These are phyloP conservation scores for Aspergillus thermomutatus DNA, from an alignment of 2,329 filamentous ascomycete species.

Conservation along the genomic window DNA sequence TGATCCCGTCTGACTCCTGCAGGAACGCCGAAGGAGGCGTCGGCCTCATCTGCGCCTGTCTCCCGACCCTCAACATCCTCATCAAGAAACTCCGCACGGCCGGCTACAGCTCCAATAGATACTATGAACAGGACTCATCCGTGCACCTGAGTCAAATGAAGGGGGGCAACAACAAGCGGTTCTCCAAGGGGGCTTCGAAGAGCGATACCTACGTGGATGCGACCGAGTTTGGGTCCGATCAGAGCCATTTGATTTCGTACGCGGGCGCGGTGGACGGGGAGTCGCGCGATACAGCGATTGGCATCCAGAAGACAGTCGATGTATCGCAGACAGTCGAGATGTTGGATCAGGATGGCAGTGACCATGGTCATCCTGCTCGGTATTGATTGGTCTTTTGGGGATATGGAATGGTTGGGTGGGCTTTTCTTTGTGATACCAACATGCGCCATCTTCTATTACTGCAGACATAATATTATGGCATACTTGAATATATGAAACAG, in stretches of 20 bases:
- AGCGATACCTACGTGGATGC: conserved; percentile 13
- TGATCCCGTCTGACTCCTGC: not conserved
- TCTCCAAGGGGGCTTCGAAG: conserved; percentile 15
- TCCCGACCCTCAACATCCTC: conserved; percentile 32
- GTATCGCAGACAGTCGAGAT: conserved; percentile 23
- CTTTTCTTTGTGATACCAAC: no score
- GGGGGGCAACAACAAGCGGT: conserved; percentile 6
- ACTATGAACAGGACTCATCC: conserved; percentile 25
- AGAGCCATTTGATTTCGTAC: conserved; percentile 31
- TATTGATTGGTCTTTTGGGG: not conserved
- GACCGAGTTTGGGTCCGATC: conserved; percentile 23
- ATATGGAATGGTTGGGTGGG: not conserved
- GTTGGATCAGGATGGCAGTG: conserved; percentile 2
- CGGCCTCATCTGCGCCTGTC: conserved; percentile 37
- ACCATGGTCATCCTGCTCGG: not conserved
- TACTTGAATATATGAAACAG: no score
- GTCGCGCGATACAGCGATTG: not conserved
- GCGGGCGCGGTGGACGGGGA: conserved; percentile 21
- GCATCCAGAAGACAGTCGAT: conserved; percentile 22
- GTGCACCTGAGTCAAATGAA: conserved; percentile 28
- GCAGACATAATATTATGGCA: no score
- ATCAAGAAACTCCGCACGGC: conserved; percentile 22
- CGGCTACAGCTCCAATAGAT: conserved; percentile 26
- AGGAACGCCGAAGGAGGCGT: conserved; percentile 38
- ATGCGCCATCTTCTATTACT: no score